Evolutionary conservation across 2,329 filamentous ascomycete species (phyloP), one percentile per base, ranked within the genome.

Genomic region (Scorias spongiosa): DNA sequence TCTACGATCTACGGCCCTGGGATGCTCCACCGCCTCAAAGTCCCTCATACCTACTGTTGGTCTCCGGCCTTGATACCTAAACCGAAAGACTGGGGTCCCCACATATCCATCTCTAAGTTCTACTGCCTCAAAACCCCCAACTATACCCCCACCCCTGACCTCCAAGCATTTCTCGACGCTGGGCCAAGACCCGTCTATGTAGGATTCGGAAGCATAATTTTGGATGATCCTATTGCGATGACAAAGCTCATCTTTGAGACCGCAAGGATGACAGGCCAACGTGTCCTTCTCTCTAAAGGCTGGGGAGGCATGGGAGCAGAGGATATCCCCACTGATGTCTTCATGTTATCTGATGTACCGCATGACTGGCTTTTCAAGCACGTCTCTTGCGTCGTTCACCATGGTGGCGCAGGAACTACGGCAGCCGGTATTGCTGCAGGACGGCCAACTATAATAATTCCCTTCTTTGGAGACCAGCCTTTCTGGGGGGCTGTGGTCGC

Each of bases 121-220:
- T 84, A 85, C 51, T 70, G 85, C 9, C 71, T 80, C 40, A 62
- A 80, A 8, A 74, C 78, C 2, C 74, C 74, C 0, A 69, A 70
- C 1, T 87, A 75, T 51, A 75, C 67, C 0, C 81, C 83, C 0
- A 69, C 75, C 0, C 67, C 73, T 1, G 77, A 80, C 2, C 66
- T 88, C 9, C 69, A 68, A 1, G 65, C 66, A 0, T 87, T 85
- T 49, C 66, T 87, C 1, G 69, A 68, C 9, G 69, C 69, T 26
- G 81, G 82, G 0, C 73, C 79, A 1, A 74, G 80, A 3, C 82
- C 83, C 0, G 71, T 87, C 0, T 87, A 87, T 54, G 81, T 87
- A 47, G 82, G 82, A 0, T 87, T 87, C 52, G 82, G 82, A 1
- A 84, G 80, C 0, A 86, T 86, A 41, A 81, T 87, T 2, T 78